A percentile compares a stretch with the other conserved stretches of the same genome.
Conservation (phyloP, 441 rosid species). For the Populus tomentosa region DNA sequence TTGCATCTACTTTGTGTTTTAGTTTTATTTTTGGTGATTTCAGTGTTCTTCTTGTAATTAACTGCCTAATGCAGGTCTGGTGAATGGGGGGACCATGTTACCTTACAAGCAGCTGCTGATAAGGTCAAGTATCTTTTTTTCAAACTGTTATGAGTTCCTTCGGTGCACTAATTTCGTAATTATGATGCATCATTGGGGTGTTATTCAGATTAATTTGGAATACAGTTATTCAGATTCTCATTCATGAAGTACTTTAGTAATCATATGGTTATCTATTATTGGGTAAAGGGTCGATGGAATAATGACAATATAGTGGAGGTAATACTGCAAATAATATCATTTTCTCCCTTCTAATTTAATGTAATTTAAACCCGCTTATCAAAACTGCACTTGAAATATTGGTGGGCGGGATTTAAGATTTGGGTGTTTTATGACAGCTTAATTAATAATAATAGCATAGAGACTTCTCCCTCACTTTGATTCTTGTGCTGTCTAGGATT, state of each 20-base stretch:
- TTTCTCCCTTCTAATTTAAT: background rate
- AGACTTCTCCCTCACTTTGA: background rate
- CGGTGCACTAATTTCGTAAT: background rate
- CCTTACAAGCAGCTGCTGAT: constrained; percentile 97
- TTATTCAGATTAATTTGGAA: background rate
- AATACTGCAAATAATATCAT: background rate
- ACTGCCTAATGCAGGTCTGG: constrained; percentile 56
- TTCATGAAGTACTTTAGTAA: background rate
- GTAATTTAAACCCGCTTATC: background rate
- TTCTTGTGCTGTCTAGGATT: background rate
- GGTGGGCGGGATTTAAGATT: background rate
- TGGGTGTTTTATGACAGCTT: background rate
- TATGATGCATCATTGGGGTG: background rate
- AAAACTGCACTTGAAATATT: constrained; percentile 1
- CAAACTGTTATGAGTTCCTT: constrained; percentile 8
- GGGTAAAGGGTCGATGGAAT: background rate
- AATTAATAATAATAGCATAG: background rate
- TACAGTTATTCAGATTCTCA: background rate
- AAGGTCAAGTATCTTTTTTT: constrained; percentile 43
- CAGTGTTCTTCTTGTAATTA: constrained; percentile 15
- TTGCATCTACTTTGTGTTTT: constrained; percentile 19
- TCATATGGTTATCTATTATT: background rate
- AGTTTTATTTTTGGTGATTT: constrained; percentile 6
- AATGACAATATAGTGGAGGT: background rate
- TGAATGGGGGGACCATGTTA: constrained; percentile 97